A percentile compares a stretch with the other conserved stretches of the same genome.
phyloP scores from a whole-genome alignment of 352 stramenopile species.

The Thalassiosira mediterranea region DNA sequence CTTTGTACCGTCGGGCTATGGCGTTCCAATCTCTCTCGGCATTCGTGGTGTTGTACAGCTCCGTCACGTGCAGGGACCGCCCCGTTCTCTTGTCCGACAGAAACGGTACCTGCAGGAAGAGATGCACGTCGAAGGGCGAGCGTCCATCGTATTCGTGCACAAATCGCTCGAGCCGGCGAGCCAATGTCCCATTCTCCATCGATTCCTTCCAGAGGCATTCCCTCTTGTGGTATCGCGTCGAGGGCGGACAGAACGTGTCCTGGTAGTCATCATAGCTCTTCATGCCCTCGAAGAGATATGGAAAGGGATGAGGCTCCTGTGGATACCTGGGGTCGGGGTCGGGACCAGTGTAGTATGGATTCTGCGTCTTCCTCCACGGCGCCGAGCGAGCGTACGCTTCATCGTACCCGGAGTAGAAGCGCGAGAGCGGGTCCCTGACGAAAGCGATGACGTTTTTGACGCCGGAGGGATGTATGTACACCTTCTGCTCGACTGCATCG shows the following conservation, averaged over 20 bases:
- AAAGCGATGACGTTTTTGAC: conserved; percentile 24
- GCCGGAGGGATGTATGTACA: conserved; percentile 4
- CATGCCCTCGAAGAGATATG: conserved; percentile 29
- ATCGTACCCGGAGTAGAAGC: conserved; percentile 31
- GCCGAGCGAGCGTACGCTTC: conserved; percentile 26
- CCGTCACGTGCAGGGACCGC: conserved; percentile 6
- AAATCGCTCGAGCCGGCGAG: conserved; percentile 29
- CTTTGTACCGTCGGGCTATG: conserved; percentile 7
- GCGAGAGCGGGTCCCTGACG: conserved; percentile 29
- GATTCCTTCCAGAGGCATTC: not conserved
- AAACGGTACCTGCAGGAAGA: conserved; percentile 1
- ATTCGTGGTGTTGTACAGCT: conserved; percentile 18
- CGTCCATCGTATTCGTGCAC: conserved; percentile 31
- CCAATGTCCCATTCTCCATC: conserved; percentile 31
- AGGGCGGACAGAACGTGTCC: conserved; percentile 31
- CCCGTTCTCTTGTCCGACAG: not conserved
- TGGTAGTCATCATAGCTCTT: conserved; percentile 31
- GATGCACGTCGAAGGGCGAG: conserved; percentile 12
- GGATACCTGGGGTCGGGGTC: not conserved
- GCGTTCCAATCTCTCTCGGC: not conserved
- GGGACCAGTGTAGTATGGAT: conserved; percentile 6
- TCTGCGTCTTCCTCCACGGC: conserved; percentile 15
- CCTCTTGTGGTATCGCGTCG: not conserved
- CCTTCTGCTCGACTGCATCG: conserved; percentile 14
- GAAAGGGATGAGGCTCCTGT: conserved; percentile 14